Evolutionary conservation across 164 flowering plant genomes (phyloP), one percentile per base, ranked within the genome.

Genomic region (Kalanchoe fedtschenkoi): DNA sequence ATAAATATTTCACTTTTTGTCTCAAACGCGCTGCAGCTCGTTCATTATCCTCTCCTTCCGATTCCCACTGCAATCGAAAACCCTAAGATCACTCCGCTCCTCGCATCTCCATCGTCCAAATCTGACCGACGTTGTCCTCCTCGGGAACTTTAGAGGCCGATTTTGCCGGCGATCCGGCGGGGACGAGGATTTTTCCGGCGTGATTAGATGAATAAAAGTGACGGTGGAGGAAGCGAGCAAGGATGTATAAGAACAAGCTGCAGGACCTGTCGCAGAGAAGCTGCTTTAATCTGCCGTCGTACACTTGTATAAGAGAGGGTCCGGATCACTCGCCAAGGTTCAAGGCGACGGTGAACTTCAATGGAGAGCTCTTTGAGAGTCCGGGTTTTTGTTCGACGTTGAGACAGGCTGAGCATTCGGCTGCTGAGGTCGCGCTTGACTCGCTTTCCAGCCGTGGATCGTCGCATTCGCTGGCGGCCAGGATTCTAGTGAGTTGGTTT

Each of bases 181-280:
- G 11, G 3, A 9, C 39, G 39, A 37, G 8, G 39, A 37, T 9
- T 37, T 37, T 37, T 37, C 51, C 9, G 32, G 17, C 28, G 4
- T 15, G 32, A 47, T 51, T 44, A 5, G 51, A 44, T n/a, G 51
- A 10, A 22, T 22, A 10, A 19, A 44, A 28, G 34, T 26, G 34
- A 16, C 9, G 35, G 33, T 2, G 39, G 61, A 13, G 57, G 19
- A n/a, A n/a, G n/a, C n/a, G n/a, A n/a, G n/a, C n/a, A n/a, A 59
- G 62, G 74, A 85, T 92, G 98, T 92, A 92, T 68, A 92, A 92
- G 82, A 92, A 89, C 85, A 96, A 92, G 95, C 89, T 92, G 4
- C 98, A 92, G 66, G 98, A 92, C 91, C 88, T 92, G 86, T 96
- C 98, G 34, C 98, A 92, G 83, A 74, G 98, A 79, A 92, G 98